Conservation (phyloP, 805 yeast species). For the Crinitomyces ghanaensis region DNA sequence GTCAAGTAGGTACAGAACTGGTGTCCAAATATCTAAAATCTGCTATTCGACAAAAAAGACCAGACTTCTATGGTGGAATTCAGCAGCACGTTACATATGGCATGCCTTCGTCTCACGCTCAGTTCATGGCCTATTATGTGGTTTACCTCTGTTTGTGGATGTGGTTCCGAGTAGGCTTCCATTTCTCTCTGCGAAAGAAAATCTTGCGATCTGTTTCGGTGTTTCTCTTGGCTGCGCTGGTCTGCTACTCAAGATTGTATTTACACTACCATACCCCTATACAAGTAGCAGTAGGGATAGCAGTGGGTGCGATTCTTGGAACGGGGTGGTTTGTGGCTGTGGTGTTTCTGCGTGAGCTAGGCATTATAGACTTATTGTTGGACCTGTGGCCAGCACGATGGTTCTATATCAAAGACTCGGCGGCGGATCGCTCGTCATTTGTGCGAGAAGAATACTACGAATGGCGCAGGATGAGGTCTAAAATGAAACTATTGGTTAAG, state of each 20-base stretch:
- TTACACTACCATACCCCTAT: slow-evolving; percentile 60
- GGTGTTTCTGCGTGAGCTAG: slow-evolving; percentile 49
- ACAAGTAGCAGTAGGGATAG: slow-evolving; percentile 67
- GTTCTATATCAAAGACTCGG: slow-evolving; percentile 29
- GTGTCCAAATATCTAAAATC: slow-evolving; percentile 58
- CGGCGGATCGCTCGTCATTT: slow-evolving; percentile 21
- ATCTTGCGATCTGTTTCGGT: slow-evolving; percentile 15
- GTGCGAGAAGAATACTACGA: slow-evolving; percentile 23
- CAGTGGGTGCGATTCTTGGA: slow-evolving; percentile 53
- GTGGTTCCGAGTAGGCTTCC: slow-evolving; percentile 18
- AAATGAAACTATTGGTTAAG: slow-evolving; percentile 19
- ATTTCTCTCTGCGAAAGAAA: slow-evolving; percentile 20
- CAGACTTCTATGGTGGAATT: slow-evolving; percentile 38
- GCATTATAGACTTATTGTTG: slow-evolving; percentile 55
- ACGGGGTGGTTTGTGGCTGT: slow-evolving; percentile 42
- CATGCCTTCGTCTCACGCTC: slow-evolving; percentile 96
- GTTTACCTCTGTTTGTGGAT: slow-evolving; percentile 27
- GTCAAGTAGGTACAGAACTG: slow-evolving; percentile 72
- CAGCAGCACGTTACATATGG: too few species aligned
- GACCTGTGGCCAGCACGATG: slow-evolving; percentile 41
- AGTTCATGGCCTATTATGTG: slow-evolving; percentile 78
- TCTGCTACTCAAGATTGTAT: slow-evolving; percentile 64
- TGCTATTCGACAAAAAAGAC: slow-evolving; percentile 61
- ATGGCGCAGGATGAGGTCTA: slow-evolving; percentile 21
- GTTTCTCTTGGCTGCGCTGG: slow-evolving; percentile 28